Percentiles rank a stretch among this genome's conserved stretches.
phyloP scores from a whole-genome alignment of 1,284 basidiomycete species.

The Puccinia horiana region DNA sequence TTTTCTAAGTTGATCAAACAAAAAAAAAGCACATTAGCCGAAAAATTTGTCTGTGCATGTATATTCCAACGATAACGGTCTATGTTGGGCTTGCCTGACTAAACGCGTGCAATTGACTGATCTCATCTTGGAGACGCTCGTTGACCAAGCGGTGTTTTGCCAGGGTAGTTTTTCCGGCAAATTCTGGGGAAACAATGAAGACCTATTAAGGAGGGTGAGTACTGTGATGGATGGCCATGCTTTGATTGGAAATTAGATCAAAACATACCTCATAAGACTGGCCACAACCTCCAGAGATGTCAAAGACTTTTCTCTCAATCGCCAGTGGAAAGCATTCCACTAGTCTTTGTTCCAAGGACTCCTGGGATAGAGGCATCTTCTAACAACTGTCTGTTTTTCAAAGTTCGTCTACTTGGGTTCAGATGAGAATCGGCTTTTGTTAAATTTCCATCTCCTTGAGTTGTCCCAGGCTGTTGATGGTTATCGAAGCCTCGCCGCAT shows the following conservation, averaged over 20 bases:
- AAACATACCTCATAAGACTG: constrained; percentile 41
- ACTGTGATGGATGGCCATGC: no score
- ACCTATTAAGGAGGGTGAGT: neutral
- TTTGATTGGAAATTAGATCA: neutral
- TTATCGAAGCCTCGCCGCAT: no score
- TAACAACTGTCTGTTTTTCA: neutral
- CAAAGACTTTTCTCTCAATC: constrained; percentile 35
- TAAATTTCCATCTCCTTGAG: no score
- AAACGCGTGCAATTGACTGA: constrained; percentile 39
- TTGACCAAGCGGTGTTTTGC: constrained; percentile 37
- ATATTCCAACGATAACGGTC: neutral
- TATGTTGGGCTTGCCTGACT: constrained; percentile 21
- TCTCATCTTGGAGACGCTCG: constrained; percentile 37
- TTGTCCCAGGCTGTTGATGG: no score
- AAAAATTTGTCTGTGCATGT: no score
- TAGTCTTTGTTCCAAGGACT: constrained; percentile 33
- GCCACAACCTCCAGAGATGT: constrained; percentile 46
- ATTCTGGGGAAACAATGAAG: constrained; percentile 43
- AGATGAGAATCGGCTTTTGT: no score
- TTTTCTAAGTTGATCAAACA: constrained; percentile 3
- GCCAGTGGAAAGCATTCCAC: constrained; percentile 23
- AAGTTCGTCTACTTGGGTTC: no score
- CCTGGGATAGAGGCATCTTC: constrained; percentile 34
- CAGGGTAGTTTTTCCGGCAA: constrained; percentile 33
- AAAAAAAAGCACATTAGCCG: neutral